Evolutionary conservation across 768 basidiomycete species (phyloP).

Genomic region (Pholiota conissans): DNA sequence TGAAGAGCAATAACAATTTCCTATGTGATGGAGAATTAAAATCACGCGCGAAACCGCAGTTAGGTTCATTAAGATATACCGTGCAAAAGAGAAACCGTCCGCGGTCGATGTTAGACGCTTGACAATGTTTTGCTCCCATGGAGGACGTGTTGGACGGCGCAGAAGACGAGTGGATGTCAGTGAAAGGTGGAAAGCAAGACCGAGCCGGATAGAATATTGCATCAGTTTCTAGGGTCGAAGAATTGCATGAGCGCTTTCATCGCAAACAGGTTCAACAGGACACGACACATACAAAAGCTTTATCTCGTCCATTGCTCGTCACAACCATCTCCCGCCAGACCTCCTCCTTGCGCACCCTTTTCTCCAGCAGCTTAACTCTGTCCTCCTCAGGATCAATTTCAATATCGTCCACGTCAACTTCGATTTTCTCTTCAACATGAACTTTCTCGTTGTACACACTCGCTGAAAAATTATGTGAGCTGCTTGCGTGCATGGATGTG

Average conservation of each 20-base stretch:
- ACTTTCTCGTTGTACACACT: slow-evolving; percentile 47
- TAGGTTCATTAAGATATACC: slow-evolving; percentile 41
- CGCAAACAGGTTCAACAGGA: not conserved
- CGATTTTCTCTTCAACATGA: slow-evolving; percentile 34
- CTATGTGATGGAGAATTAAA: slow-evolving; percentile 36
- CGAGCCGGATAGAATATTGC: slow-evolving; percentile 79
- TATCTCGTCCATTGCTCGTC: slow-evolving; percentile 80
- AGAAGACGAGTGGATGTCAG: slow-evolving; percentile 47
- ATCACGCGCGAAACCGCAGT: not conserved
- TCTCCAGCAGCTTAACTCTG: slow-evolving; percentile 40
- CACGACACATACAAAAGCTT: slow-evolving; percentile 67
- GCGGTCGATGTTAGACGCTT: slow-evolving; percentile 62
- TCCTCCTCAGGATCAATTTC: slow-evolving; percentile 54
- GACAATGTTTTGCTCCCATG: slow-evolving; percentile 58
- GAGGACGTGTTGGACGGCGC: slow-evolving; percentile 41
- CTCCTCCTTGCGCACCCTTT: slow-evolving; percentile 58
- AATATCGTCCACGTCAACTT: slow-evolving; percentile 38
- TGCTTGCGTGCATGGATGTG: slow-evolving; percentile 42
- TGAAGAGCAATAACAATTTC: slow-evolving; percentile 80
- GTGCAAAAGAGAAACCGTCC: slow-evolving; percentile 71
- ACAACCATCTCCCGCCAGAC: slow-evolving; percentile 81
- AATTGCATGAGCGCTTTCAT: not conserved
- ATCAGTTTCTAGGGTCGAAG: slow-evolving; percentile 71
- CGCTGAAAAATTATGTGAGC: slow-evolving; percentile 37
- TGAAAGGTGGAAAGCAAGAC: slow-evolving; percentile 67